These are phyloP conservation scores for Didymella pinodella DNA, from an alignment of 2,329 filamentous ascomycete genomes.

Conservation along the genomic window DNA sequence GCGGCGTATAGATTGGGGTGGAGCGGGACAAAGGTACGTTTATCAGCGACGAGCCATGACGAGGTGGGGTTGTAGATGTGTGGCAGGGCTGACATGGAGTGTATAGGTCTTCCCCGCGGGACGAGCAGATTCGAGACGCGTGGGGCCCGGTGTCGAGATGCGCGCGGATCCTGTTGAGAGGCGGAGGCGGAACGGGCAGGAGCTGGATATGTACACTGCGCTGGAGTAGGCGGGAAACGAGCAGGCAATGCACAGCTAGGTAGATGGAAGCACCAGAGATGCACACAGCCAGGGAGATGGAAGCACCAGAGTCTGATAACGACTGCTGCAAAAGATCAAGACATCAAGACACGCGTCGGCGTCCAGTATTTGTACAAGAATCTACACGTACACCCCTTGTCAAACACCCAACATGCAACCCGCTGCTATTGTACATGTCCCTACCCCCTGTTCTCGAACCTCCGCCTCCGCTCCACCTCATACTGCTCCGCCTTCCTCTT, in stretches of 20 bases:
- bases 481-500: constrained; percentile 41
- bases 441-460: constrained; percentile 42
- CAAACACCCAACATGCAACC: constrained; percentile 18
- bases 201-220: constrained; percentile 71
- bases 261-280: too few species aligned
- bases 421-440: constrained; percentile 33
- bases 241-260: too few species aligned
- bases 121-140: constrained; percentile 66
- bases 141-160: constrained; percentile 85
- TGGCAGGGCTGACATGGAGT: not conserved
- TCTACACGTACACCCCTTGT: constrained; percentile 17
- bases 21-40: constrained; percentile 86
- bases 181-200: constrained; percentile 60
- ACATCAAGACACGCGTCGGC: constrained; percentile 21
- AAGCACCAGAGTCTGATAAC: too few species aligned
- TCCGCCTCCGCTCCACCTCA: constrained; percentile 38
- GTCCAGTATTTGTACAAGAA: constrained; percentile 29
- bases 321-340: not conserved
- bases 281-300: too few species aligned
- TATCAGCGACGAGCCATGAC: not conserved
- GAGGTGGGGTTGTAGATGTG: too few species aligned
- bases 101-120: constrained; percentile 65
- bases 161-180: constrained; percentile 69
- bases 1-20: constrained; percentile 91
- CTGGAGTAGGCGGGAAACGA: constrained; percentile 62